These are phyloP conservation scores for Climacium dendroides DNA, from an alignment of 225 moss, liverwort and hornwort genomes.

Conservation along the genomic window DNA sequence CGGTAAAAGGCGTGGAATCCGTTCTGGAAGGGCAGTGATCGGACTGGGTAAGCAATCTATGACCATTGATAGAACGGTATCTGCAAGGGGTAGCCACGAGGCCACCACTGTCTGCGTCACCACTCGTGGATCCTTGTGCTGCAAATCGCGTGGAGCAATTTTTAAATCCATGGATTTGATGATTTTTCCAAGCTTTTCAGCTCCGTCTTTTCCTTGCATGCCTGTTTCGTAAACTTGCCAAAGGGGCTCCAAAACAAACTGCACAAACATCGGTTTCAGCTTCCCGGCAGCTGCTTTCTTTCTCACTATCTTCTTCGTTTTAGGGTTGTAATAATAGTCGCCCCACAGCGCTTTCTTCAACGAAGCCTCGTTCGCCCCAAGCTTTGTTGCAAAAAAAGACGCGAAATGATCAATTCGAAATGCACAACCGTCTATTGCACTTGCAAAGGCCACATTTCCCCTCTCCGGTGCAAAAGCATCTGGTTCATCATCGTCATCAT, in stretches of 20 bases:
- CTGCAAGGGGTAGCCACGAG: constrained; percentile 77
- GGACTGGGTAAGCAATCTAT: constrained; percentile 89
- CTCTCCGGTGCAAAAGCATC: constrained; percentile 90
- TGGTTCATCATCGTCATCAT: constrained; percentile 59
- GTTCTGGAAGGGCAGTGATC: constrained; percentile 63
- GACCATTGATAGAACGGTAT: constrained; percentile 75
- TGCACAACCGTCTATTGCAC: constrained; percentile 88
- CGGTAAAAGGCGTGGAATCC: constrained; percentile 72
- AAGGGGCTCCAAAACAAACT: constrained; percentile 81
- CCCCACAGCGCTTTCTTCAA: constrained; percentile 86
- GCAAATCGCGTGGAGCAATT: constrained; percentile 66
- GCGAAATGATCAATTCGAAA: constrained; percentile 85
- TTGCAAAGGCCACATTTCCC: constrained; percentile 94
- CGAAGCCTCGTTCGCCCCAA: constrained; percentile 62
- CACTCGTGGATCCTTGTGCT: constrained; percentile 83
- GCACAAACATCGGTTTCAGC: constrained; percentile 96
- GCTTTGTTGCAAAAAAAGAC: constrained; percentile 73
- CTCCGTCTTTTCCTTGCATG: constrained; percentile 63
- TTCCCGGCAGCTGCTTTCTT: constrained; percentile 88
- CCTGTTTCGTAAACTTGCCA: constrained; percentile 95
- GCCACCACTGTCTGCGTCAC: constrained; percentile 84
- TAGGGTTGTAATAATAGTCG: constrained; percentile 70
- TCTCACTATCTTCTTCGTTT: constrained; percentile 69
- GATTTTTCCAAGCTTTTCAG: constrained; percentile 74
- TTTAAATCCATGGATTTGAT: constrained; percentile 76